Conservation (phyloP, 2,329 filamentous ascomycete species). For the Fusarium pseudocircinatum region DNA sequence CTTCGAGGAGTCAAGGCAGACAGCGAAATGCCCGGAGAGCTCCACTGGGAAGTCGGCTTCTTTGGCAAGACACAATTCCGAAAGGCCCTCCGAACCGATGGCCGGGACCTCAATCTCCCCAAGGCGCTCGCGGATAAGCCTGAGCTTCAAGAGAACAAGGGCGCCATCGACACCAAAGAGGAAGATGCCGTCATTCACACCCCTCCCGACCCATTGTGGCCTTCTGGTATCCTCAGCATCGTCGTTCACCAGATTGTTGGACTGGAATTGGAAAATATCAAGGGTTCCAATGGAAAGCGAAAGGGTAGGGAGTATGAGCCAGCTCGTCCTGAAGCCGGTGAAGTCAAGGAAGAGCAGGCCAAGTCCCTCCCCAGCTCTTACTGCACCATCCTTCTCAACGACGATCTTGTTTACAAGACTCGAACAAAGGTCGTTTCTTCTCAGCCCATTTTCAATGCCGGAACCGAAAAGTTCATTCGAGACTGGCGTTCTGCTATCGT, state of each 20-base stretch:
- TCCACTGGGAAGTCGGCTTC: conserved; percentile 96
- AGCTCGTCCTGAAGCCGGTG: conserved; percentile 81
- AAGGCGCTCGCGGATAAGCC: conserved; percentile 76
- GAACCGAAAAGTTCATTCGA: conserved; percentile 90
- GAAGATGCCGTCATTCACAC: conserved; percentile 90
- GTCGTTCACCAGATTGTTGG: conserved; percentile 96
- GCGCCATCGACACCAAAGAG: conserved; percentile 72
- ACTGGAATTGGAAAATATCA: conserved; percentile 89
- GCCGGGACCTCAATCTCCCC: conserved; percentile 82
- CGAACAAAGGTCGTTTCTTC: conserved; percentile 92
- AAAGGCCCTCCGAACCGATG: conserved; percentile 84
- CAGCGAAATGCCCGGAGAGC: conserved; percentile 88
- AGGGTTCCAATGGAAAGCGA: conserved; percentile 82
- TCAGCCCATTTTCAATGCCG: conserved; percentile 96
- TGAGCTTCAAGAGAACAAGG: conserved; percentile 86
- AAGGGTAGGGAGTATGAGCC: conserved; percentile 91
- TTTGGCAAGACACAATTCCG: conserved; percentile 92
- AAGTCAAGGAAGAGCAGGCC: conserved; percentile 85
- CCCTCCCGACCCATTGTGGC: conserved; percentile 95
- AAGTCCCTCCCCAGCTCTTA: conserved; percentile 88
- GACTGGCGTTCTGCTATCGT: conserved; percentile 92
- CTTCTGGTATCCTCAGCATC: conserved; percentile 86
- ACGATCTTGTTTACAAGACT: conserved; percentile 92
- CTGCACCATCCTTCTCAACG: conserved; percentile 90
- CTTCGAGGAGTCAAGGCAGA: conserved; percentile 84